Evolutionary conservation across 2,329 filamentous ascomycete genomes (phyloP).

Genomic region (Tolypocladium nubicola): DNA sequence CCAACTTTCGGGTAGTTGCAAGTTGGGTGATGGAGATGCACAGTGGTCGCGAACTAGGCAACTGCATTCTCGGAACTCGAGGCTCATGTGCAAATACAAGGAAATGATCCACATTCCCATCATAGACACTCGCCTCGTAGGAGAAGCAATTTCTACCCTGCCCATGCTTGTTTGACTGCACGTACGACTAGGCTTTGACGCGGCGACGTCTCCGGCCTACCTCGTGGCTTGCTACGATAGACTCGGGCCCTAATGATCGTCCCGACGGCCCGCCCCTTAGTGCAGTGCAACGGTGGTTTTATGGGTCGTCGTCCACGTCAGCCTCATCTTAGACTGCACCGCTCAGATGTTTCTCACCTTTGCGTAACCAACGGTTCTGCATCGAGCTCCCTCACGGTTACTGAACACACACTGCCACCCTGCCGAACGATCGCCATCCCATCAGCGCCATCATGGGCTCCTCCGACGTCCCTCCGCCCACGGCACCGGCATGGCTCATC

Average conservation of each 20-base stretch:
- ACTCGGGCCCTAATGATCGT: not conserved
- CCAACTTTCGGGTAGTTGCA: not conserved
- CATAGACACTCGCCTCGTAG: no score
- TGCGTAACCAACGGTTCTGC: not conserved
- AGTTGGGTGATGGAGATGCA: no score
- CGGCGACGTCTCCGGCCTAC: not conserved
- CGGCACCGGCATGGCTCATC: constrained; percentile 25
- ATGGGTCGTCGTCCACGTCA: not conserved
- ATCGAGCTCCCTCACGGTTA: not conserved
- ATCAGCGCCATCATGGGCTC: constrained; percentile 21
- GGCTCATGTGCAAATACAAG: no score
- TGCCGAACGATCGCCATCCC: not conserved
- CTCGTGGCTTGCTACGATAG: not conserved
- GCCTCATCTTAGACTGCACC: not conserved
- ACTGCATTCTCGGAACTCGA: no score
- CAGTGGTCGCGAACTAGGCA: no score
- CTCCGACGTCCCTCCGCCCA: constrained; percentile 24
- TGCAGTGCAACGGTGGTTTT: not conserved
- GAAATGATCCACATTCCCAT: no score
- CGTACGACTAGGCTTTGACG: not conserved
- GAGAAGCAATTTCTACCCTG: not conserved
- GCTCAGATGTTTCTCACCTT: not conserved
- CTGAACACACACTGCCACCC: not conserved
- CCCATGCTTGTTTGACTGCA: not conserved
- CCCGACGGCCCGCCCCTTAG: not conserved